Conservation (phyloP, 768 basidiomycete species). For the Kwoniella newhampshirensis region DNA sequence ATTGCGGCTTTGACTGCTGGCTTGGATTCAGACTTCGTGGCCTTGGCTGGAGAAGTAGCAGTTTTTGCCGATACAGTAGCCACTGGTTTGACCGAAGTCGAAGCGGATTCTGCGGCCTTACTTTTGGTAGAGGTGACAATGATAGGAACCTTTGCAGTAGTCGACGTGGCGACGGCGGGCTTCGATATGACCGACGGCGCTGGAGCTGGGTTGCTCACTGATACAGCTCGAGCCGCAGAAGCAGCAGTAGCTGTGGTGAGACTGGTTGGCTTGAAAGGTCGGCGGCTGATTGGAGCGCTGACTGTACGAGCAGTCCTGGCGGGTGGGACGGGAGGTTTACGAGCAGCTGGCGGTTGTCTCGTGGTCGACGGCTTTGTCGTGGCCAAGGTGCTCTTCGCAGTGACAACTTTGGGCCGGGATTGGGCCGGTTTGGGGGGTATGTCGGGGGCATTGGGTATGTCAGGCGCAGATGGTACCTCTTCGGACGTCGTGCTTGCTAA, state of each 20-base stretch:
- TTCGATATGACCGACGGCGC: slow-evolving; percentile 10
- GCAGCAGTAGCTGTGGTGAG: slow-evolving; percentile 15
- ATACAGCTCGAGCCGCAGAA: slow-evolving; percentile 4
- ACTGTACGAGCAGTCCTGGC: slow-evolving; percentile 12
- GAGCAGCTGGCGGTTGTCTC: neutral
- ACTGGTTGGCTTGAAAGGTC: slow-evolving; percentile 36
- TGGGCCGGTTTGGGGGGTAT: neutral
- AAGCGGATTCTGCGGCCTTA: neutral
- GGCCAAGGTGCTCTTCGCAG: neutral
- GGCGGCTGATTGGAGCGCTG: slow-evolving; percentile 16
- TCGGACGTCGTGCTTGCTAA: no score
- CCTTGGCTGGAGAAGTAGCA: neutral
- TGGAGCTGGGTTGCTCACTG: slow-evolving; percentile 1
- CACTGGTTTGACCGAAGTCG: slow-evolving; percentile 1
- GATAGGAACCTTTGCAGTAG: slow-evolving; percentile 2
- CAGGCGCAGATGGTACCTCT: no score
- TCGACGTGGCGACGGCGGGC: slow-evolving; percentile 14
- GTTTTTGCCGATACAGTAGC: slow-evolving; percentile 1
- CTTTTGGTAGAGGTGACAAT: neutral
- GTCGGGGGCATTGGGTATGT: no score
- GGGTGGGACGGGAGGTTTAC: slow-evolving; percentile 20
- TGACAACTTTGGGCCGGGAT: slow-evolving; percentile 6
- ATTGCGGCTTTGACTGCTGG: slow-evolving; percentile 6
- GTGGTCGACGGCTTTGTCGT: neutral
- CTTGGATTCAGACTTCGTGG: slow-evolving; percentile 6